These are phyloP conservation scores for Lasiosphaeria hispida DNA, from an alignment of 495 filamentous ascomycete genomes.

Conservation along the genomic window DNA sequence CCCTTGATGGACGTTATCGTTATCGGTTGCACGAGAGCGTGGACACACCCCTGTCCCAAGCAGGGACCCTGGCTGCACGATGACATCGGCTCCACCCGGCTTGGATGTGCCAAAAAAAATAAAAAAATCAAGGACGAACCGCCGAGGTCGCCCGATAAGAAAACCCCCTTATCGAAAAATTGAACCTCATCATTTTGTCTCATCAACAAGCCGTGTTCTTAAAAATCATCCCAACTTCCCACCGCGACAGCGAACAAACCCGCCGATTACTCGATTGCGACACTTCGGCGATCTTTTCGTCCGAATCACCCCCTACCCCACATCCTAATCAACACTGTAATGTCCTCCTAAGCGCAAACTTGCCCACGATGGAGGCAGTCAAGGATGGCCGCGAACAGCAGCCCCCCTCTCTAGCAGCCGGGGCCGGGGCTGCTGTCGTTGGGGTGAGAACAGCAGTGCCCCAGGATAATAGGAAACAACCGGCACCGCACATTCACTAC, in stretches of 20 bases:
- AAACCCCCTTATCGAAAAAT: conserved; percentile 9
- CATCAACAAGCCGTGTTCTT: neutral
- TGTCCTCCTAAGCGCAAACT: conserved; percentile 21
- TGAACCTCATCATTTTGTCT: conserved; percentile 4
- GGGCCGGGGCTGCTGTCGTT: neutral
- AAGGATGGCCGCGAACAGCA: neutral
- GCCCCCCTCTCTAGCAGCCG: neutral
- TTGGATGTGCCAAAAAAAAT: neutral
- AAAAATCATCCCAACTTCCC: too few species aligned
- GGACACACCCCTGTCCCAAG: neutral
- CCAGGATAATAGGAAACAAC: neutral
- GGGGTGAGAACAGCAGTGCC: neutral
- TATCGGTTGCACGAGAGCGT: neutral
- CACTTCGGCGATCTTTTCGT: too few species aligned
- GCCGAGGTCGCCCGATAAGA: conserved; percentile 13
- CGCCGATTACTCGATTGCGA: too few species aligned
- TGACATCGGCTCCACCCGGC: conserved; percentile 22
- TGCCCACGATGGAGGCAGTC: conserved; percentile 17
- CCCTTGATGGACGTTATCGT: neutral
- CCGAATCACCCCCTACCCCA: too few species aligned
- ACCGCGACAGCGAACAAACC: too few species aligned
- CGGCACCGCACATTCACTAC: conserved; percentile 39
- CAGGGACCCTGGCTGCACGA: conserved; percentile 19
- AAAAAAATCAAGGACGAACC: neutral
- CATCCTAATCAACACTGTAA: conserved; percentile 10